Evolutionary conservation across 345 rosid genomes (phyloP).

Genomic region (Pistacia atlantica): DNA sequence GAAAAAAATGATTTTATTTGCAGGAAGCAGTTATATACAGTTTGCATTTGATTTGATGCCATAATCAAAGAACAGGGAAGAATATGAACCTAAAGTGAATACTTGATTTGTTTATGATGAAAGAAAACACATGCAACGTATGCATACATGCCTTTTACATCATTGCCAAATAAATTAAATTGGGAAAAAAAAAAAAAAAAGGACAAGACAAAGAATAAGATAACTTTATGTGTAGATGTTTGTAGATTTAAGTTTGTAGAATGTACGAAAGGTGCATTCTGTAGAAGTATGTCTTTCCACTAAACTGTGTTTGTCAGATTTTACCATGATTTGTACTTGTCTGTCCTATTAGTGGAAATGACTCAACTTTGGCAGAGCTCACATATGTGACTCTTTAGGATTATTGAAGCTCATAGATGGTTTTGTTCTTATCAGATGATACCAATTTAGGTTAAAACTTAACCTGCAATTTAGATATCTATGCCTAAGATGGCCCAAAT

Average conservation of each 20-base stretch:
- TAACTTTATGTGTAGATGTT: too few relatives aligned
- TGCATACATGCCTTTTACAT: background rate
- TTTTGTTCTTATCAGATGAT: too few relatives aligned
- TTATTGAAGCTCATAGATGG: background rate
- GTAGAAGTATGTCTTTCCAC: background rate
- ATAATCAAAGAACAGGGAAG: background rate
- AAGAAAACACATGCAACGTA: background rate
- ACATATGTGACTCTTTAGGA: background rate
- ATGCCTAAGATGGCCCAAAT: background rate
- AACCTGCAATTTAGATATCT: too few relatives aligned
- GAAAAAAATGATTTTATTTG: conserved; percentile 3
- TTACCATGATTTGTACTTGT: background rate
- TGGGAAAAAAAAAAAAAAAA: background rate
- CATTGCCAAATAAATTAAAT: background rate
- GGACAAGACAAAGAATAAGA: background rate
- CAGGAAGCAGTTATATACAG: background rate
- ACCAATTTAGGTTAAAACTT: too few relatives aligned
- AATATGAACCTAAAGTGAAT: background rate
- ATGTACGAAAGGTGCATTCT: background rate
- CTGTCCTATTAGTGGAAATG: background rate
- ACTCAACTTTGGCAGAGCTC: background rate
- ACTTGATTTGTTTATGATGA: background rate
- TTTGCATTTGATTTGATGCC: conserved; percentile 5
- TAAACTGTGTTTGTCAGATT: background rate
- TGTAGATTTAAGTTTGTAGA: background rate